phyloP scores from a whole-genome alignment of 176 grass and related monocot genomes.

The Musa beccarii region DNA sequence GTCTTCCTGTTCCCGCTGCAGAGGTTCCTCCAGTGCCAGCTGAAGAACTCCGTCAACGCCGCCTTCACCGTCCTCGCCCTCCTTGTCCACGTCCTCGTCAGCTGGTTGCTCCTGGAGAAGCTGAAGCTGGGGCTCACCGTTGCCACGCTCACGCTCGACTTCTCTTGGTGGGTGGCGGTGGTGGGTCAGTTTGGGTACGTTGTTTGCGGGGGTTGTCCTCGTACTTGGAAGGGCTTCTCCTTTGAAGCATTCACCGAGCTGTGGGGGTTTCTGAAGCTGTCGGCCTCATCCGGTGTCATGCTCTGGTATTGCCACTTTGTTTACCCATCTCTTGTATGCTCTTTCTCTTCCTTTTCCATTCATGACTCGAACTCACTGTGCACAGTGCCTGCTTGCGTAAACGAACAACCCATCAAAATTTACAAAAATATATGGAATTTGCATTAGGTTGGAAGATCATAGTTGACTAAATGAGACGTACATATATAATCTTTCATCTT shows the following conservation, averaged over 20 bases:
- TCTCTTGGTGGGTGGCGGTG: slow-evolving; percentile 46
- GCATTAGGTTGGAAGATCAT: too few species aligned
- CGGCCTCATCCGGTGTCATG: slow-evolving; percentile 47
- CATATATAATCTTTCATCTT: too few species aligned
- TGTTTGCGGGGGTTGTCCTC: slow-evolving; percentile 32
- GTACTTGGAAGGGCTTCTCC: slow-evolving; percentile 43
- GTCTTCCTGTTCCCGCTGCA: slow-evolving; percentile 47
- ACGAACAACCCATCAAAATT: too few species aligned
- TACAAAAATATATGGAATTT: too few species aligned
- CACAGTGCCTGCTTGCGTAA: too few species aligned
- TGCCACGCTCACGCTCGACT: slow-evolving; percentile 17
- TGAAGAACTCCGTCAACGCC: slow-evolving; percentile 46
- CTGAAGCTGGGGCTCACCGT: slow-evolving; percentile 16
- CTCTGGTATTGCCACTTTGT: slow-evolving; percentile 29
- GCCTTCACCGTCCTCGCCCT: slow-evolving; percentile 13
- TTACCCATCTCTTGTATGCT: neutral
- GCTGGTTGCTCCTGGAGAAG: slow-evolving; percentile 29
- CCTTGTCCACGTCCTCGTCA: slow-evolving; percentile 29
- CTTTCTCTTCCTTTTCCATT: neutral
- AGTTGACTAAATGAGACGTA: too few species aligned
- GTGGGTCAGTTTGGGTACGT: slow-evolving; percentile 29
- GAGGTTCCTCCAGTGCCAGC: slow-evolving; percentile 50
- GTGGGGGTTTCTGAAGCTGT: slow-evolving; percentile 50
- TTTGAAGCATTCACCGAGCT: slow-evolving; percentile 49
- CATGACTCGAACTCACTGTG: neutral